These are phyloP conservation scores for Hypoxylon sp. DNA, from an alignment of 2,329 filamentous ascomycete genomes.

Conservation along the genomic window DNA sequence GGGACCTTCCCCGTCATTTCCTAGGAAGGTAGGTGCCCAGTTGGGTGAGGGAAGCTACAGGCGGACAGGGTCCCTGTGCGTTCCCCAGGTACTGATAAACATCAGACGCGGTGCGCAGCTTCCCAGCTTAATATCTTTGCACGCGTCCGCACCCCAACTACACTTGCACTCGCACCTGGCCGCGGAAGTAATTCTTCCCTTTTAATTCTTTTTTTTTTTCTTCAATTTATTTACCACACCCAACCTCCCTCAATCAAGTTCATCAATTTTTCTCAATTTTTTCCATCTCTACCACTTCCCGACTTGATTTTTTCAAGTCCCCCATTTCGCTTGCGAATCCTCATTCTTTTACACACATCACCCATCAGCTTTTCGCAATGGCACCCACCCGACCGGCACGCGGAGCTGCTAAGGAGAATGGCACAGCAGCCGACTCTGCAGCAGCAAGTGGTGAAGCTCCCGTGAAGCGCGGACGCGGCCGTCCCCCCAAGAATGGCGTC, in stretches of 20 bases:
- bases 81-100: slow-evolving; percentile 38
- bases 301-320: slow-evolving; percentile 24
- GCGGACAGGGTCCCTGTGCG: slow-evolving; percentile 16
- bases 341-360: slow-evolving; percentile 4
- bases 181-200: slow-evolving; percentile 25
- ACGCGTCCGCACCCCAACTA: slow-evolving; percentile 33
- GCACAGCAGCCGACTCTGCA: slow-evolving; percentile 42
- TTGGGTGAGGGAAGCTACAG: slow-evolving; percentile 7
- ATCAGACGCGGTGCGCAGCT: slow-evolving; percentile 36
- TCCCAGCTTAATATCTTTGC: slow-evolving; percentile 26
- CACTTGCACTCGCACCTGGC: not conserved
- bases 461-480: slow-evolving; percentile 58
- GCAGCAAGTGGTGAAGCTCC: slow-evolving; percentile 44
- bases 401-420: slow-evolving; percentile 46
- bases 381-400: slow-evolving; percentile 49
- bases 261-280: slow-evolving; percentile 20
- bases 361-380: slow-evolving; percentile 39
- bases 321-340: slow-evolving; percentile 10
- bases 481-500: slow-evolving; percentile 59
- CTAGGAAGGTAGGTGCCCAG: slow-evolving; percentile 21
- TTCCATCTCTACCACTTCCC: slow-evolving; percentile 3
- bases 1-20: slow-evolving; percentile 37
- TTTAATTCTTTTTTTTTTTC: slow-evolving; percentile 31
- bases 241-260: not conserved
- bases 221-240: slow-evolving; percentile 15